A percentile compares a stretch with the other conserved stretches of the same genome.
phyloP scores from a whole-genome alignment of 164 flowering plant genomes.

The Santalum album region DNA sequence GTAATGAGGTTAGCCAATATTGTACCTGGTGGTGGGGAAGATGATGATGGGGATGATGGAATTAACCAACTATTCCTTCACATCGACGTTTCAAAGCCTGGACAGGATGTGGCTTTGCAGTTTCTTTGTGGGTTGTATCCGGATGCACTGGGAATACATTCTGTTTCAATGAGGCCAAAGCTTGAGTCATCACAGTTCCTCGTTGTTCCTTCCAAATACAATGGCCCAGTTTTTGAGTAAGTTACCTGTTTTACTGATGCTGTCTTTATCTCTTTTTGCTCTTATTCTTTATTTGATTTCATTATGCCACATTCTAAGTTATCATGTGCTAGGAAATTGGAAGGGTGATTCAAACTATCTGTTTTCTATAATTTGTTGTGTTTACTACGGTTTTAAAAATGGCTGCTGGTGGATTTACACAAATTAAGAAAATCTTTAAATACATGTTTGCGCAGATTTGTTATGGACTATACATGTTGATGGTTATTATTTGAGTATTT shows the following conservation, averaged over 20 bases:
- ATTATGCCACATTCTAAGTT: no score
- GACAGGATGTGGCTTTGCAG: constrained; percentile 35
- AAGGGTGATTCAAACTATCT: no score
- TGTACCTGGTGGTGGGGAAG: constrained; percentile 33
- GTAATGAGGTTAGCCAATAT: constrained; percentile 63
- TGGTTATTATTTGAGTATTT: background rate
- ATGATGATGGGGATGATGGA: constrained; percentile 41
- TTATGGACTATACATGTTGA: background rate
- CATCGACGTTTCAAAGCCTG: constrained; percentile 64
- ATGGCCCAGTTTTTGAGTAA: constrained; percentile 68
- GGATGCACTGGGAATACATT: constrained; percentile 81
- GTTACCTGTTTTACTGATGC: constrained; percentile 12
- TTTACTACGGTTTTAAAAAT: no score
- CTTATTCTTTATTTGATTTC: background rate
- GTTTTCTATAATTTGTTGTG: no score
- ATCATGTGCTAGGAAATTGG: no score
- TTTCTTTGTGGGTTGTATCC: constrained; percentile 83
- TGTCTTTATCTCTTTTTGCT: background rate
- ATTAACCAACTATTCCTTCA: constrained; percentile 73
- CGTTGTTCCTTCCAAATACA: constrained; percentile 34
- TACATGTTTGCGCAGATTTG: no score
- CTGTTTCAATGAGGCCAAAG: constrained; percentile 58
- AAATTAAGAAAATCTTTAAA: no score
- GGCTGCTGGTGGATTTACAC: no score
- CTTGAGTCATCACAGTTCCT: constrained; percentile 20